These are phyloP conservation scores for Cordyceps fumosorosea DNA, from an alignment of 2,329 filamentous ascomycete species.

Conservation along the genomic window DNA sequence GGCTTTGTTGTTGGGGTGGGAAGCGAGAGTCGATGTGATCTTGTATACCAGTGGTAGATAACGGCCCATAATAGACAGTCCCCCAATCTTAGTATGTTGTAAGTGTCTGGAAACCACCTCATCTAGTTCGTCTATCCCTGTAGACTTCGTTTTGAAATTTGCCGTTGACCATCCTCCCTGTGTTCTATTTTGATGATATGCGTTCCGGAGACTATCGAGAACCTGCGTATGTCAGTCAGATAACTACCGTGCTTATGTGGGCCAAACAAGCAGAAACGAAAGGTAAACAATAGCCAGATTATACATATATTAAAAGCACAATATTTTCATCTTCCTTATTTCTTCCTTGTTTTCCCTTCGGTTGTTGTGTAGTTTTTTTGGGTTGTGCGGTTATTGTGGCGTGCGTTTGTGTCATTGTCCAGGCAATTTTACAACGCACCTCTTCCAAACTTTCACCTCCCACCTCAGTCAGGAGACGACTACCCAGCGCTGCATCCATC, in stretches of 20 bases:
- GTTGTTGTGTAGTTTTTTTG: not conserved
- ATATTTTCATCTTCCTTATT: too few species aligned
- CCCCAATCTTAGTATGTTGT: conserved; percentile 38
- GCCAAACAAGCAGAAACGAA: not conserved
- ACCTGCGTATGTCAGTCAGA: not conserved
- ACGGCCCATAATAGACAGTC: conserved; percentile 46
- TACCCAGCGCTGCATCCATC: conserved; percentile 39
- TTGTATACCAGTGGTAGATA: conserved; percentile 50
- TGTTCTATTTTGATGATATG: not conserved
- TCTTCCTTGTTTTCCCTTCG: not conserved
- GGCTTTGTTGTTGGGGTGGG: conserved; percentile 39
- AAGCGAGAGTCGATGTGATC: conserved; percentile 45
- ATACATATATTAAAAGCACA: too few species aligned
- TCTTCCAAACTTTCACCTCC: conserved; percentile 53
- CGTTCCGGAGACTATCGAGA: not conserved
- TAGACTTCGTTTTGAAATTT: conserved; percentile 23
- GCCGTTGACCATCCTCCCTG: not conserved
- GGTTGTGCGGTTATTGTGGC: not conserved
- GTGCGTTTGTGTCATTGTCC: not conserved
- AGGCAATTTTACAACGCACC: conserved; percentile 34
- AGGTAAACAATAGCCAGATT: not conserved
- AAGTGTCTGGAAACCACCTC: conserved; percentile 40
- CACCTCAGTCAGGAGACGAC: conserved; percentile 45
- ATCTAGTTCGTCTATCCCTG: conserved; percentile 40
- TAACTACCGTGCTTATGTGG: not conserved